Evolutionary conservation across 345 rosid species (phyloP).

Genomic region (Diplotaxis tenuifolia): DNA sequence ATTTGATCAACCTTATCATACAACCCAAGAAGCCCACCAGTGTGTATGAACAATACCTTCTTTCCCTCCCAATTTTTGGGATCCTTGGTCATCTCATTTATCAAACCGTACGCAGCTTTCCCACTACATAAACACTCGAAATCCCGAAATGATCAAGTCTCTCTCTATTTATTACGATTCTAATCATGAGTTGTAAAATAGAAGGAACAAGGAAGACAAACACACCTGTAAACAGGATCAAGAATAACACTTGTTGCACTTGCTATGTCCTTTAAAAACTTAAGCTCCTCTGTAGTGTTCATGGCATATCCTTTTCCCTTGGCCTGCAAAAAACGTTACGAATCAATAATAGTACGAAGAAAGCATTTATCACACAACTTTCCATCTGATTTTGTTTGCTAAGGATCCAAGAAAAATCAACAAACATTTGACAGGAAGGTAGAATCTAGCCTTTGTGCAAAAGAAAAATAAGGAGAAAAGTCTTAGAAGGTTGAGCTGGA

Average conservation of each 20-base stretch:
- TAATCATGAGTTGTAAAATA: neutral
- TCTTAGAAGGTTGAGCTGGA: slow-evolving; percentile 7
- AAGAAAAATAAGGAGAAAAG: neutral
- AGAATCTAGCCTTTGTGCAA: neutral
- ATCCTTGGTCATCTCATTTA: slow-evolving; percentile 73
- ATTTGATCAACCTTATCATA: slow-evolving; percentile 82
- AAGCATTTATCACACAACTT: neutral
- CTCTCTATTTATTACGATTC: neutral
- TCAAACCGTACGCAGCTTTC: slow-evolving; percentile 77
- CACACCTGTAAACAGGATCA: slow-evolving; percentile 93
- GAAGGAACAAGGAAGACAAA: neutral
- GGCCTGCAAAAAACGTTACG: slow-evolving; percentile 48
- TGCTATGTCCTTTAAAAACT: slow-evolving; percentile 78
- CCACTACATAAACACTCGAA: slow-evolving; percentile 47
- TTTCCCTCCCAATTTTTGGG: slow-evolving; percentile 82
- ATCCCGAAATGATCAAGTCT: slow-evolving; percentile 5
- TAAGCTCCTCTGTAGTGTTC: slow-evolving; percentile 75
- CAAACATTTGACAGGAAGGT: neutral
- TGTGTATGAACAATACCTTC: slow-evolving; percentile 81
- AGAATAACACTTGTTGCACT: slow-evolving; percentile 75
- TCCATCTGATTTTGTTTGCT: neutral
- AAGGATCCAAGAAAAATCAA: neutral
- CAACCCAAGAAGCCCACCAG: slow-evolving; percentile 83
- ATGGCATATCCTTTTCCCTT: slow-evolving; percentile 92
- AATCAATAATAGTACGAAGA: neutral